These are phyloP conservation scores for Rhodamnia argentea DNA, from an alignment of 345 rosid genomes.

Conservation along the genomic window DNA sequence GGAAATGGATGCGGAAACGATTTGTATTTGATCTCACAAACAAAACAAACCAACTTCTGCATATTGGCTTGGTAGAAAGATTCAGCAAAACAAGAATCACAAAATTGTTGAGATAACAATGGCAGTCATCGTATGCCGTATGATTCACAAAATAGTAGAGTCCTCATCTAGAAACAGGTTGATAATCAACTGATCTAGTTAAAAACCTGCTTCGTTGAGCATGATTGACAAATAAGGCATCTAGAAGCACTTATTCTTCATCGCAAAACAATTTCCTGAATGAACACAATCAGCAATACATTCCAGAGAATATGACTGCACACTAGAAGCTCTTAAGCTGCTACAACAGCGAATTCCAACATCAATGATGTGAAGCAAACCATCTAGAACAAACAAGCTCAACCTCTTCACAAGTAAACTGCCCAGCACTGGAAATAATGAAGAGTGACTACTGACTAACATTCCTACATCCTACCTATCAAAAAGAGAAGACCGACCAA, in stretches of 20 bases:
- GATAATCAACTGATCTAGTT: background rate
- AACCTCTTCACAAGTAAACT: background rate
- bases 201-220: background rate
- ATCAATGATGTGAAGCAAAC: background rate
- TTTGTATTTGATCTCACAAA: background rate
- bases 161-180: background rate
- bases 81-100: background rate
- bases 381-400: background rate
- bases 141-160: background rate
- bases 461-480: background rate
- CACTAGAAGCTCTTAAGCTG: background rate
- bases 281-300: background rate
- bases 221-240: background rate
- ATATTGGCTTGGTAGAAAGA: background rate
- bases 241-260: background rate
- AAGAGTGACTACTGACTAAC: background rate
- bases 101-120: background rate
- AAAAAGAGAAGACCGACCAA: background rate
- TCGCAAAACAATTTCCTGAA: background rate
- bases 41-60: background rate
- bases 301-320: background rate
- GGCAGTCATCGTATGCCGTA: background rate
- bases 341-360: background rate
- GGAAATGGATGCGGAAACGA: background rate
- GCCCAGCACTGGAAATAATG: background rate